A percentile compares a stretch with the other conserved stretches of the same genome.
Evolutionary conservation across 257 asterid species (phyloP).

Genomic region (Petunia axillaris): DNA sequence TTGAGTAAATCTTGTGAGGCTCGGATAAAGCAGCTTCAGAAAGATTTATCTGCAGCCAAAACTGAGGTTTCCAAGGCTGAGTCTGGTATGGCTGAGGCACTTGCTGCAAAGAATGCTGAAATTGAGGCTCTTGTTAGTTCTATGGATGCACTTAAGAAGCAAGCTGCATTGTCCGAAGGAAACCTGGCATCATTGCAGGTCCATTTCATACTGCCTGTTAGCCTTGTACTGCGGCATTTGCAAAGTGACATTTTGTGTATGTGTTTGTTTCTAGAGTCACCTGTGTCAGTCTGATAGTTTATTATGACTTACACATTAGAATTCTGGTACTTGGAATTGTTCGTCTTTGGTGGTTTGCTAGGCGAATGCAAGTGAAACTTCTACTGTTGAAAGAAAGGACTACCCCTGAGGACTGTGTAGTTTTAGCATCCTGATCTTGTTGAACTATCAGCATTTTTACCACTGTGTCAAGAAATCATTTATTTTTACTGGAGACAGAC

Average conservation of each 20-base stretch:
- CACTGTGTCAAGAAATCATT: neutral
- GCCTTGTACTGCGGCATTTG: neutral
- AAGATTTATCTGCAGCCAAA: conserved; percentile 72
- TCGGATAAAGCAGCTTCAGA: conserved; percentile 82
- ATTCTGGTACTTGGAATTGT: conserved; percentile 11
- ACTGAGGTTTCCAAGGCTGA: conserved; percentile 82
- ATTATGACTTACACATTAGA: neutral
- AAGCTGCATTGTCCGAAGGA: conserved; percentile 91
- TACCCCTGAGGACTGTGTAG: neutral
- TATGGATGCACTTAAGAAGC: conserved; percentile 82
- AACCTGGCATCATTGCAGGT: conserved; percentile 93
- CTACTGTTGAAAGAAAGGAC: neutral
- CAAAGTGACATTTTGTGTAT: neutral
- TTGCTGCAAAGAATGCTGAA: conserved; percentile 95
- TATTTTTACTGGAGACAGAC: neutral
- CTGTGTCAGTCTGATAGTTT: neutral
- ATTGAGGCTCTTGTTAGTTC: conserved; percentile 84
- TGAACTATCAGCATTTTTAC: neutral
- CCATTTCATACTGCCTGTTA: conserved; percentile 24
- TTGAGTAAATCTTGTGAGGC: conserved; percentile 83
- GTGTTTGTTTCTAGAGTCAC: neutral
- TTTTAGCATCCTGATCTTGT: conserved; percentile 2
- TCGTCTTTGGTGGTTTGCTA: neutral
- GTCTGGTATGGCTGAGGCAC: conserved; percentile 83
- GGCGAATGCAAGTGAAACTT: neutral